Evolutionary conservation across 2,329 filamentous ascomycete genomes (phyloP).

Genomic region (Trichoderma atrobrunneum): DNA sequence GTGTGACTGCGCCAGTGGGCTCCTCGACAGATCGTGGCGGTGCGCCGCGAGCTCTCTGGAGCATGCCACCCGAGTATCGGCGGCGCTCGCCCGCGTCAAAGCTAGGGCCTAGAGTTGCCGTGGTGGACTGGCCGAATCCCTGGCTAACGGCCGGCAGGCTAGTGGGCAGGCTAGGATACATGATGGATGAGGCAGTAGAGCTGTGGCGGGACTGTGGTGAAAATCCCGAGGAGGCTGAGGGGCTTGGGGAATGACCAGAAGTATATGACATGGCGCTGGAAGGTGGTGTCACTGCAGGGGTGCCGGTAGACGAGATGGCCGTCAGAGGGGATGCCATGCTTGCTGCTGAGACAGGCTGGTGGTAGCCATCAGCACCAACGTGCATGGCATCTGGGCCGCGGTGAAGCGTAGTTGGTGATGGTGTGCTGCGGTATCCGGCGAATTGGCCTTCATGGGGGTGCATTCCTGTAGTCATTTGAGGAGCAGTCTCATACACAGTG

Average conservation of each 20-base stretch:
- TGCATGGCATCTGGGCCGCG: slow-evolving; percentile 35
- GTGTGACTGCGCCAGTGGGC: slow-evolving; percentile 41
- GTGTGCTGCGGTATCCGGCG: slow-evolving; percentile 57
- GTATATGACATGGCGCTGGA: slow-evolving; percentile 74
- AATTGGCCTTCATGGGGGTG: slow-evolving; percentile 68
- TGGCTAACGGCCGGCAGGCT: slow-evolving; percentile 61
- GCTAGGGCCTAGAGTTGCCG: slow-evolving; percentile 67
- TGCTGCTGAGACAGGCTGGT: slow-evolving; percentile 45
- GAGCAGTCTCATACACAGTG: slow-evolving; percentile 91
- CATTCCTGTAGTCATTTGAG: slow-evolving; percentile 75
- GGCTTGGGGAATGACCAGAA: slow-evolving; percentile 71
- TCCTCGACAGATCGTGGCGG: slow-evolving; percentile 28
- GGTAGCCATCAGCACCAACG: slow-evolving; percentile 36
- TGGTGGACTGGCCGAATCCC: slow-evolving; percentile 67
- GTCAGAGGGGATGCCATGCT: slow-evolving; percentile 61
- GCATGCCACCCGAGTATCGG: slow-evolving; percentile 64
- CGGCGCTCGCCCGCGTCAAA: slow-evolving; percentile 63
- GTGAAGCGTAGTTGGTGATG: slow-evolving; percentile 48
- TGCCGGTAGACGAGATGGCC: slow-evolving; percentile 61
- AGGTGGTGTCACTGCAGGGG: slow-evolving; percentile 73
- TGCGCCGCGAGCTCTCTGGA: slow-evolving; percentile 55
- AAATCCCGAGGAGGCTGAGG: slow-evolving; percentile 63
- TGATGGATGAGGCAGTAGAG: slow-evolving; percentile 57
- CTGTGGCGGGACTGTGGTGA: slow-evolving; percentile 64
- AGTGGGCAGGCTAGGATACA: slow-evolving; percentile 68